Base-by-base conservation (phyloP, 495 filamentous ascomycete genomes). In the Tuber melanosporum region DNA sequence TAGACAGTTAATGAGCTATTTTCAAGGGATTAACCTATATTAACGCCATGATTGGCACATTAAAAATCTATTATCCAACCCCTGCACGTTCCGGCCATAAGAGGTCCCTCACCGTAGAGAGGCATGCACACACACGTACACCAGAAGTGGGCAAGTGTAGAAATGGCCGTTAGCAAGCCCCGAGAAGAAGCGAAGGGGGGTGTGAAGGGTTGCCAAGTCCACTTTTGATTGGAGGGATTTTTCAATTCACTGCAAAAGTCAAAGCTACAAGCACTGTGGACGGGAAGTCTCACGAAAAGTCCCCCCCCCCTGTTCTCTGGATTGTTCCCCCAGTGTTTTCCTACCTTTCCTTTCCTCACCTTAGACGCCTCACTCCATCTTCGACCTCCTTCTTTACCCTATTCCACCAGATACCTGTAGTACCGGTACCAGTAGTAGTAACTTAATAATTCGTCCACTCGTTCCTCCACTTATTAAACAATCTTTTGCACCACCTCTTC, bases 371-470 rank as follows among this genome's bases (percentile, higher is more conserved):
- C 36, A 44, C 70, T 77, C 15, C 41, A 7, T 49, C 46, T 26
- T 66, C 47, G 26, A 74, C 74, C 74, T 69, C 70, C 78, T 71
- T 49, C 80, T 73, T 82, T 75, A 78, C 73, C 57, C 47, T 22
- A 9, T 52, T n/a, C 47, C 71, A 75, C 49, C 74, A 47, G 26
- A 69, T 75, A 71, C 73, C 52, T 49, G 2, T 73, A 22, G 19
- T 15, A 26, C 39, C 39, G 39, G 39, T 41, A 41, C 39, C 39
- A 41, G 1, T 73, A 22, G 19, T 15, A 26, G 22, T 12, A 39
- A 12, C 20, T 15, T 74, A 49, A 43, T 69, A 74, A 74, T 45
- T 17, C 71, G 20, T 72, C 71, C 41, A 14, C 20, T 45, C 41
- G 6, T 42, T 42, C 32, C 36, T 45, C 20, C 71, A 42, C 19